Evolutionary conservation across 78 protist genomes (phyloP).

Genomic region (Emiliania huxleyi): DNA sequence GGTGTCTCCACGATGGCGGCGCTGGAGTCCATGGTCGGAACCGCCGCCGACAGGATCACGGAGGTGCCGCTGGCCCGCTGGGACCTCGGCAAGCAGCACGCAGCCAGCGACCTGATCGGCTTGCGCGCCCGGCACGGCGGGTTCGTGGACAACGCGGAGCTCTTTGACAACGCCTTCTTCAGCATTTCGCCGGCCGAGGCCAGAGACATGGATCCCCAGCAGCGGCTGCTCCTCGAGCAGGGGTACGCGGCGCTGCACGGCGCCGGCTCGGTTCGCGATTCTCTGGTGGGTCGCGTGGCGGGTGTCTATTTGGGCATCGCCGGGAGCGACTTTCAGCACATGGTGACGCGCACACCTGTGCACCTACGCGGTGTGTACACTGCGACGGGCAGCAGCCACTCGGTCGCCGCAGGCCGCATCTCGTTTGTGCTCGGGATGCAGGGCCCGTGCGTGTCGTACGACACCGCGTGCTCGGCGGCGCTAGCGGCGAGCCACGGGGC

Average conservation of each 20-base stretch:
- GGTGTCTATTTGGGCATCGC: background rate
- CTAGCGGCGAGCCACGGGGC: slow-evolving; percentile 75
- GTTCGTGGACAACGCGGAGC: background rate
- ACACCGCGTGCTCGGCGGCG: slow-evolving; percentile 87
- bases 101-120: background rate
- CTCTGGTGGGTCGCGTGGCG: background rate
- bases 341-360: background rate
- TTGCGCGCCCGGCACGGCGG: slow-evolving; percentile 12
- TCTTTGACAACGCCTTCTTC: background rate
- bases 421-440: slow-evolving; percentile 70
- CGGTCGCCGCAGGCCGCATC: slow-evolving; percentile 53
- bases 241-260: background rate
- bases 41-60: background rate
- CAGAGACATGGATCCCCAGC: slow-evolving; percentile 21
- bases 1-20: background rate
- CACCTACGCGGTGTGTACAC: background rate
- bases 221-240: slow-evolving; percentile 15
- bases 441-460: slow-evolving; percentile 81
- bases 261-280: background rate
- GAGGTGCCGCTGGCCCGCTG: background rate
- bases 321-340: background rate
- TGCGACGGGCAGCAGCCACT: background rate
- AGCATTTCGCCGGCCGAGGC: slow-evolving; percentile 13
- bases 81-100: background rate
- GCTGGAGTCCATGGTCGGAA: background rate